Conservation (phyloP, 2,329 filamentous ascomycete species). For the Lachnum nothofagi region DNA sequence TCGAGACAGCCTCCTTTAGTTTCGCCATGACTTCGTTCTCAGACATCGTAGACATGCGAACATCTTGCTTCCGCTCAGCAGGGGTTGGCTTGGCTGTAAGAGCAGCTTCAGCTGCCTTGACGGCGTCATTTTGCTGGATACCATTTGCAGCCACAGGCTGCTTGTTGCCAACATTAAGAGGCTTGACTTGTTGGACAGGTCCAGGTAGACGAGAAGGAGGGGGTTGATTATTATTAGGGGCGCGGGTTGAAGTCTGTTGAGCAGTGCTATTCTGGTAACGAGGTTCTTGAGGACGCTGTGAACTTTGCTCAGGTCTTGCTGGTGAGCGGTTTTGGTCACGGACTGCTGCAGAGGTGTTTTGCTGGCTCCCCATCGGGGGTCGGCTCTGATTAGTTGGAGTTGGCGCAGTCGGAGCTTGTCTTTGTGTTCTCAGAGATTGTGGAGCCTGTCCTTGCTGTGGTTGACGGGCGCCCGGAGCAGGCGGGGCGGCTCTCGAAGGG, state of each 20-base stretch:
- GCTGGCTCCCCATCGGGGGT: slow-evolving; percentile 46
- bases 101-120: slow-evolving; percentile 86
- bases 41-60: slow-evolving; percentile 97
- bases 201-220: slow-evolving; percentile 51
- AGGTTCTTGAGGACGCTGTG: slow-evolving; percentile 27
- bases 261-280: slow-evolving; percentile 37
- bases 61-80: slow-evolving; percentile 77
- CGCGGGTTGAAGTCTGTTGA: slow-evolving; percentile 35
- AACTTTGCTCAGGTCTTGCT: slow-evolving; percentile 42
- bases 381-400: slow-evolving; percentile 39
- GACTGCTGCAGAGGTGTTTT: slow-evolving; percentile 40
- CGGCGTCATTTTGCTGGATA: slow-evolving; percentile 53
- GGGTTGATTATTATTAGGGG: slow-evolving; percentile 44
- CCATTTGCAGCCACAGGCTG: slow-evolving; percentile 40
- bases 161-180: slow-evolving; percentile 71
- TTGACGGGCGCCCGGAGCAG: slow-evolving; percentile 57
- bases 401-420: slow-evolving; percentile 75
- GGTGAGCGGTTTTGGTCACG: slow-evolving; percentile 32
- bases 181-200: slow-evolving; percentile 56
- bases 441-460: slow-evolving; percentile 50
- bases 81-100: slow-evolving; percentile 75
- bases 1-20: slow-evolving; percentile 88
- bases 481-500: slow-evolving; percentile 77
- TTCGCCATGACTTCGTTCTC: slow-evolving; percentile 97
- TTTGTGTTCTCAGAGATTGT: slow-evolving; percentile 61